phyloP scores from a whole-genome alignment of 2,329 filamentous ascomycete genomes.

The Aspergillus aculeatus region DNA sequence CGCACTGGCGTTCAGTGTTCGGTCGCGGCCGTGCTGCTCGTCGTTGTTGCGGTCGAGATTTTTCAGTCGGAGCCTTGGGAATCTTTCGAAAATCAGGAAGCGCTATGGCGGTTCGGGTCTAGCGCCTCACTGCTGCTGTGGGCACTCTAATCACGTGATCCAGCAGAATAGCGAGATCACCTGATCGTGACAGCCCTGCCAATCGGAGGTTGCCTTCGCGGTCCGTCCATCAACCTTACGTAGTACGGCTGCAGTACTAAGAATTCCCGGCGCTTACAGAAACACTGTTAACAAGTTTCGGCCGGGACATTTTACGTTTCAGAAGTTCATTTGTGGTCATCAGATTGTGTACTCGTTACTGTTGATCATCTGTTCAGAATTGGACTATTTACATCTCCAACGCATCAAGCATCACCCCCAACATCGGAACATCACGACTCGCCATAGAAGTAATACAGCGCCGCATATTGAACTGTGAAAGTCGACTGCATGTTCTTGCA shows the following conservation, averaged over 20 bases:
- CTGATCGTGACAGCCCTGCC: constrained; percentile 27
- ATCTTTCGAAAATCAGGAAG: constrained; percentile 41
- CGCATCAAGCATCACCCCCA: constrained; percentile 6
- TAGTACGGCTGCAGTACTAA: background rate
- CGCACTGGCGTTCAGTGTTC: constrained; percentile 28
- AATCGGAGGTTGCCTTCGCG: constrained; percentile 10
- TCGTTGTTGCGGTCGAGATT: constrained; percentile 42
- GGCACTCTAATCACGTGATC: constrained; percentile 24
- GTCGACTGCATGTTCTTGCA: constrained; percentile 63
- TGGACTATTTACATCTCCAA: constrained; percentile 5
- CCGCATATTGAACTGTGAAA: constrained; percentile 77
- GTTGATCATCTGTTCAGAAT: background rate
- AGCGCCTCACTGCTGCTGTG: constrained; percentile 24
- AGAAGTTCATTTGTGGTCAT: background rate
- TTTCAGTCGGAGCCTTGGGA: constrained; percentile 37
- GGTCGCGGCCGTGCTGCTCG: constrained; percentile 37
- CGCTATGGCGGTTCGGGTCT: constrained; percentile 29
- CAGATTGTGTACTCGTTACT: background rate
- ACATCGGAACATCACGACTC: constrained; percentile 16
- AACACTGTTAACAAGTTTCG: background rate
- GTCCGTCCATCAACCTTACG: background rate
- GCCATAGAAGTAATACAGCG: constrained; percentile 69
- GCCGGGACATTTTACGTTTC: background rate
- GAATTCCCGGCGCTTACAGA: constrained; percentile 1
- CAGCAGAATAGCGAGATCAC: constrained; percentile 27